Conservation (phyloP, 116 monocot genomes). For the Phalaenopsis hybrid region DNA sequence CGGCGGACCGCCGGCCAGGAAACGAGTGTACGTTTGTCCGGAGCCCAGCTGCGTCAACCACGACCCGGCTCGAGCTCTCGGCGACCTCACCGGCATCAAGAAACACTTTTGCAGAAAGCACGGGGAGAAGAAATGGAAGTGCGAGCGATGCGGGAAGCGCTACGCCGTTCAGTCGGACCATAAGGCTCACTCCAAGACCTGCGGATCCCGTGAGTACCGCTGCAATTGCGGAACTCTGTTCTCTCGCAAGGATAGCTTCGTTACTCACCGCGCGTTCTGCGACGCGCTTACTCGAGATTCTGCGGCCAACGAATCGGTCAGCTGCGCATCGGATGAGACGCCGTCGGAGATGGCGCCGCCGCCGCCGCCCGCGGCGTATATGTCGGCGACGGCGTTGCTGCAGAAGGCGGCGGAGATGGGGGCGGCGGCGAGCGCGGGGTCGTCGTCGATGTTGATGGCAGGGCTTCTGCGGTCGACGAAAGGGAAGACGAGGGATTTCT, state of each 20-base stretch:
- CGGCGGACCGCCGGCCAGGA: conserved; percentile 18
- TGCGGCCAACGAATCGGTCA: neutral
- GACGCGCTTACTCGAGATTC: conserved; percentile 1
- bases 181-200: conserved; percentile 79
- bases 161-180: conserved; percentile 87
- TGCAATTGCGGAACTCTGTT: conserved; percentile 82
- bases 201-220: conserved; percentile 70
- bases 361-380: conserved; percentile 62
- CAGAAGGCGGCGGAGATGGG: conserved; percentile 90
- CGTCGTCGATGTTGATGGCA: neutral
- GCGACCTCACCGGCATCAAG: conserved; percentile 86
- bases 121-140: conserved; percentile 94
- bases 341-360: conserved; percentile 77
- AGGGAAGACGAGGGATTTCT: conserved; percentile 12
- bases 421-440: conserved; percentile 21
- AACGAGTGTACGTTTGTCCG: conserved; percentile 70
- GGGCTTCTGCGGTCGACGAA: conserved; percentile 11
- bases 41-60: conserved; percentile 67
- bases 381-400: conserved; percentile 88
- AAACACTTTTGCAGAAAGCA: conserved; percentile 85
- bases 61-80: conserved; percentile 57
- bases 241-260: conserved; percentile 38
- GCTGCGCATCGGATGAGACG: conserved; percentile 1
- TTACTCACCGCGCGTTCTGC: conserved; percentile 10
- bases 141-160: conserved; percentile 85